Base-by-base conservation (phyloP, 257 asterid genomes). In the Jasminum sambac region DNA sequence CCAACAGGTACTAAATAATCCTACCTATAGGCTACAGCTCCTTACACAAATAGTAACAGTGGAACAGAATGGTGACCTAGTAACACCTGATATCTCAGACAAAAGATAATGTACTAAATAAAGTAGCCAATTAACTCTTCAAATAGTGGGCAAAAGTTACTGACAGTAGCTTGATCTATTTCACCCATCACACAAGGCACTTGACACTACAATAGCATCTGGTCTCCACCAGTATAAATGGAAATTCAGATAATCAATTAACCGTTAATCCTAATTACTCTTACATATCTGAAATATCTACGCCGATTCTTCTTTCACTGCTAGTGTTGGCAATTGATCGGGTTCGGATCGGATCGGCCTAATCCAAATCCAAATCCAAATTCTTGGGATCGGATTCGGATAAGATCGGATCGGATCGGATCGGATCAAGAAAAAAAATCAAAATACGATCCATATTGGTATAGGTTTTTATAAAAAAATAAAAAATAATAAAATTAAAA, bases 11-110 rank as follows among this genome's bases (percentile, higher is more conserved):
- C 60, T 52, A 19, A 19, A 19, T 19, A 46, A 16, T 46, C 57
- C 57, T 14, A 46, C 21, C 16, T 46, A 46, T 21, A 46, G 57
- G 57, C 16, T 46, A 46, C 57, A 46, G 57, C 23, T 46, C 57
- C 23, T 46, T 16, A 16, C 23, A 39, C 58, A 70, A 59, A n/a
- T 43, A 7, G 46, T 64, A 64, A 55, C 57, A 55, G 34, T 39
- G 34, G 46, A 66, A 66, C 38, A 19, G 46, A 44, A 39, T 10
- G 19, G 19, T 43, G 24, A 48, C 69, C 52, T 17, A 26, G 11
- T 44, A 21, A 44, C 11, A 17, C n/a, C 5, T 64, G 26, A 5
- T 24, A 52, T 37, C 24, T 41, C 38, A 38, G 59, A 3, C 55
- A 46, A 46, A 46, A 46, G 55, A 21, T 66, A 38, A 41, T 12